Base-by-base conservation (phyloP, 2,329 filamentous ascomycete species). In the Bimuria novae-zelandiae region DNA sequence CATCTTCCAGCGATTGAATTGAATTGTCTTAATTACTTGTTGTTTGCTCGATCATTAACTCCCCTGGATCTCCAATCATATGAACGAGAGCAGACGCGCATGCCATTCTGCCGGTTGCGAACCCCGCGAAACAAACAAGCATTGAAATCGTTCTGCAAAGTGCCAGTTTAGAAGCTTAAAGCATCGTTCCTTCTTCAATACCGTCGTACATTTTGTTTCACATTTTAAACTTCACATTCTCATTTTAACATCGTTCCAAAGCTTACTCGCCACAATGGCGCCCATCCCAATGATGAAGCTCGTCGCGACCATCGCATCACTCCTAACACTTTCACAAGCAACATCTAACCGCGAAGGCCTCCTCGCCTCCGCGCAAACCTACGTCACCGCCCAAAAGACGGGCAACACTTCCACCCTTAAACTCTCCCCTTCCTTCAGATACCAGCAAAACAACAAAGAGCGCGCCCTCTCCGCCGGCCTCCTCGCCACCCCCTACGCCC, bases 401-500 rank as follows among this genome's bases (percentile, higher is more conserved):
- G 64, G 65, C 25, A 63, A 60, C 12, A 50, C 54, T 25, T 40
- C 39, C 21, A 49, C 35, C 4, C 60, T 69, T n/a, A 60, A 56
- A n/a, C 58, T 69, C 7, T 52, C 58, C 4, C 21, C 52, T 14
- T 64, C 61, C 46, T 70, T 70, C 55, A 66, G 61, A 7, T 67
- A 69, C 53, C 64, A 63, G 35, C 60, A 68, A 47, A 68, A 67
- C 59, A 70, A 70, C 59, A 69, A 64, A 49, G 57, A 56, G 12
- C 55, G 53, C 11, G 59, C 63, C n/a, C 59, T 68, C 6, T 33
- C 56, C 8, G 64, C 60, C 22, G 55, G 61, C 4, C 52, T 68
- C 1, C 51, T 70, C 3, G 45, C 60, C 7, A 55, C 49, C 3
- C 30, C 65, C 0, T 64, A 57, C 44, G 56, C 60, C n/a, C 56